Conservation (phyloP, 75 land plant genomes). For the Selaginella moellendorffii region DNA sequence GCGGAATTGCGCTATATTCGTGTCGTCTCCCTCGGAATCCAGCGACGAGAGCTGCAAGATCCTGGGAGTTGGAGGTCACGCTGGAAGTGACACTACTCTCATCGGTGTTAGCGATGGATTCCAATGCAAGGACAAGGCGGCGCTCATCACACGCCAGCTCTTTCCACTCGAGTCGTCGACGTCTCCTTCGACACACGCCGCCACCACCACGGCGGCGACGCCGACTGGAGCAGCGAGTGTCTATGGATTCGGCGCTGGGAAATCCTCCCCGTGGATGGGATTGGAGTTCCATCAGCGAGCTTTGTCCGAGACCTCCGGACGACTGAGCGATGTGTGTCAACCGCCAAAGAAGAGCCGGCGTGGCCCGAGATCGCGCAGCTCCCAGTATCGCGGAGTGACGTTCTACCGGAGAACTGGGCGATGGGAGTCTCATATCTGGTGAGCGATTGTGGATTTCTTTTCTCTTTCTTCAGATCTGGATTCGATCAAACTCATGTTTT, state of each 20-base stretch:
- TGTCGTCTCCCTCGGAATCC: slow-evolving; percentile 2
- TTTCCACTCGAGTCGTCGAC: background rate
- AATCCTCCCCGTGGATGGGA: no score
- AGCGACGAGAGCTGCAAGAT: slow-evolving; percentile 6
- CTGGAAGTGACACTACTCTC: no score
- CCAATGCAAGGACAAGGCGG: background rate
- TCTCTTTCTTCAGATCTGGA: background rate
- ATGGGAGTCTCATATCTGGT: slow-evolving; percentile 98
- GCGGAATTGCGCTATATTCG: no score
- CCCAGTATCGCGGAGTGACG: slow-evolving; percentile 43
- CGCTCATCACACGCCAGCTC: background rate
- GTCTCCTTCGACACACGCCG: slow-evolving; percentile 19
- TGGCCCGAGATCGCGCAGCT: background rate
- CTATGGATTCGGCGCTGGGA: no score
- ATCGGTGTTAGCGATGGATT: background rate
- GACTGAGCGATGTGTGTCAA: background rate
- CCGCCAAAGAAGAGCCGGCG: background rate
- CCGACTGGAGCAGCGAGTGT: no score
- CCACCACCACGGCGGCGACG: no score
- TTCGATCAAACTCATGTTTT: slow-evolving; percentile 6
- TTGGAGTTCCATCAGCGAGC: no score
- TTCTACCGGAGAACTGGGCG: slow-evolving; percentile 89
- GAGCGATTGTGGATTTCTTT: background rate
- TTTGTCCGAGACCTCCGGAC: background rate
- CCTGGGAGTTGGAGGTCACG: no score